These are phyloP conservation scores for Drechmeria coniospora DNA, from an alignment of 2,329 filamentous ascomycete genomes.

Conservation along the genomic window DNA sequence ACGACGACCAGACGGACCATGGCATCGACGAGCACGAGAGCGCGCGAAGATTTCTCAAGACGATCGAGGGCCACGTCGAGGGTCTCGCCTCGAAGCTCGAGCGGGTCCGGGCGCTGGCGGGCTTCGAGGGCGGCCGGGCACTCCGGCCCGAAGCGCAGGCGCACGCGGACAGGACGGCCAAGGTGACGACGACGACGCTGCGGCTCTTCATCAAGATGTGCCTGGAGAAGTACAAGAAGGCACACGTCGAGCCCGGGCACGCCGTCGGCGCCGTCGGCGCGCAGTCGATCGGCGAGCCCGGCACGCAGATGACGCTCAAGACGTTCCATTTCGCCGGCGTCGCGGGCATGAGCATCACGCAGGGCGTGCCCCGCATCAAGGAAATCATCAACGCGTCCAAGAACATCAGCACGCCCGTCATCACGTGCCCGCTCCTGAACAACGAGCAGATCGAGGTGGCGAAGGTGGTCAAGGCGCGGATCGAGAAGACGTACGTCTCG, in stretches of 20 bases:
- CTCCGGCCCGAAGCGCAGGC: slow-evolving; percentile 15
- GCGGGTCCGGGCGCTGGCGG: slow-evolving; percentile 32
- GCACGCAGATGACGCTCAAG: slow-evolving; percentile 98
- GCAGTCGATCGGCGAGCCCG: slow-evolving; percentile 94
- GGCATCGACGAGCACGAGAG: slow-evolving; percentile 69
- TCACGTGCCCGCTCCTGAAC: slow-evolving; percentile 72
- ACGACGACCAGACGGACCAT: slow-evolving; percentile 53
- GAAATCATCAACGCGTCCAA: slow-evolving; percentile 99
- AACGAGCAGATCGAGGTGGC: slow-evolving; percentile 61
- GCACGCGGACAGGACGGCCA: slow-evolving; percentile 58
- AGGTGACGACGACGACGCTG: slow-evolving; percentile 64
- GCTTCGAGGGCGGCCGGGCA: slow-evolving; percentile 24
- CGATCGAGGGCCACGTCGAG: slow-evolving; percentile 57
- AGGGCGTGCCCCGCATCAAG: slow-evolving; percentile 98
- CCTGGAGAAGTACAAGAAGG: slow-evolving; percentile 77
- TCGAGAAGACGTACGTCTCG: slow-evolving; percentile 84
- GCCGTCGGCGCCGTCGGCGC: slow-evolving; percentile 92
- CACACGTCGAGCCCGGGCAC: slow-evolving; percentile 85
- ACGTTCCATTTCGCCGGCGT: slow-evolving; percentile 99
- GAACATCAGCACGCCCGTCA: slow-evolving; percentile 84
- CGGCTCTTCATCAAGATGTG: slow-evolving; percentile 66
- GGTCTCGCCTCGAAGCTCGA: slow-evolving; percentile 46
- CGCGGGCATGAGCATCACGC: slow-evolving; percentile 97
- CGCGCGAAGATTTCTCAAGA: slow-evolving; percentile 64
- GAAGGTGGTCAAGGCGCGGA: slow-evolving; percentile 80